Conservation (phyloP, 495 filamentous ascomycete genomes). For the Penicillium cinerascens region DNA sequence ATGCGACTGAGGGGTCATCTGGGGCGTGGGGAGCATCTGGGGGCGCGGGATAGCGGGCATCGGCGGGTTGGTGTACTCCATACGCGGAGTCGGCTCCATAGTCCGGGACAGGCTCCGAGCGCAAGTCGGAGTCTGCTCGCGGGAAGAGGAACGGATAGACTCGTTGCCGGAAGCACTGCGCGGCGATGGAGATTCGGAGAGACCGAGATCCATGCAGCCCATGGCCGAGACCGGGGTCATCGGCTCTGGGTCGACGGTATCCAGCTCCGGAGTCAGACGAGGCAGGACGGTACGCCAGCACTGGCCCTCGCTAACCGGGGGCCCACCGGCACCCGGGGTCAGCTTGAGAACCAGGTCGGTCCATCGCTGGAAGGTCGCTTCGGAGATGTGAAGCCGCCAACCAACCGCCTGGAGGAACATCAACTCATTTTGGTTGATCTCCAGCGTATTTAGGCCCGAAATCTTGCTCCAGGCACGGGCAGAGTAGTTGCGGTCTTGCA, state of each 20-base stretch:
- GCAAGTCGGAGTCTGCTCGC: slow-evolving; percentile 46
- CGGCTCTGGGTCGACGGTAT: slow-evolving; percentile 33
- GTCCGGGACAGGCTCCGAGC: slow-evolving; percentile 48
- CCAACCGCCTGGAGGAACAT: slow-evolving; percentile 84
- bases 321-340: slow-evolving; percentile 55
- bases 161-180: slow-evolving; percentile 26
- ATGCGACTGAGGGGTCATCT: slow-evolving; percentile 72
- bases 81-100: slow-evolving; percentile 54
- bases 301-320: slow-evolving; percentile 33
- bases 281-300: slow-evolving; percentile 76
- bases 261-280: slow-evolving; percentile 67
- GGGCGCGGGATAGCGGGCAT: slow-evolving; percentile 55
- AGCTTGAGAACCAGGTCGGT: slow-evolving; percentile 83
- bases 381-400: slow-evolving; percentile 92
- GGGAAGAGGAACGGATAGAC: slow-evolving; percentile 16
- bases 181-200: slow-evolving; percentile 35
- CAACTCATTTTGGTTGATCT: slow-evolving; percentile 97
- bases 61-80: slow-evolving; percentile 31
- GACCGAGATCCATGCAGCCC: slow-evolving; percentile 29
- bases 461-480: slow-evolving; percentile 98
- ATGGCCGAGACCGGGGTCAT: slow-evolving; percentile 28
- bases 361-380: slow-evolving; percentile 86
- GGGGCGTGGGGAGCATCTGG: slow-evolving; percentile 72
- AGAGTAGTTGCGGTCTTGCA: slow-evolving; percentile 97
- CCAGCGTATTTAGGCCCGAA: slow-evolving; percentile 79